Base-by-base conservation (phyloP, 2,329 filamentous ascomycete genomes). In the Verticillium albo-atrum region DNA sequence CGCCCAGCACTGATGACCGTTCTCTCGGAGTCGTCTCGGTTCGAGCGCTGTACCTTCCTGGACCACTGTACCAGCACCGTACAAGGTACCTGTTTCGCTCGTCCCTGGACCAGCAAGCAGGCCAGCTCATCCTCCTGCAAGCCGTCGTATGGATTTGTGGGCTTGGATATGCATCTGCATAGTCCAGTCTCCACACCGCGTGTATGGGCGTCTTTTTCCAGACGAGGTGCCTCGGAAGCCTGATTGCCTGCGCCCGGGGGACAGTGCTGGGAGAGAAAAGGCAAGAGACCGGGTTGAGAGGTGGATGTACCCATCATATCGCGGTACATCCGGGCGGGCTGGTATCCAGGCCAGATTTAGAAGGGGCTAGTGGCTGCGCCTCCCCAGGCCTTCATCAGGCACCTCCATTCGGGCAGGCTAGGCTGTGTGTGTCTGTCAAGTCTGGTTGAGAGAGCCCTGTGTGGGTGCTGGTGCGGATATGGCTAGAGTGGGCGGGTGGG, bases 261-360 rank as follows among this genome's bases (percentile, higher is more conserved):
- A 30, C 42, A 25, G 53, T 28, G 54, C 32, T 50, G 42, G 50
- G 58, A n/a, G 42, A 32, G 25, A 52, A 27, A 60, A 55, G 54
- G 54, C 57, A 57, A 51, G 60, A 47, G 23, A 47, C 35, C n/a
- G 17, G 55, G 37, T 34, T 32, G 54, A 55, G 10, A 52, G 60
- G 55, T 51, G 59, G 56, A 51, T 50, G 61, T 63, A 60, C 57
- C 42, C 37, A 55, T 56, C 58, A 57, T 56, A 57, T 34, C 50
- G 56, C 58, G 62, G 60, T 58, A 63, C 60, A 25, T 61, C 62
- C 51, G 60, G 54, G 51, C 54, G n/a, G 56, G 50, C n/a, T 20
- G 35, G 35, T 51, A 47, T 50, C 23, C 54, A 27, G 32, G 47
- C 56, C 42, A 50, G 70, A 75, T 70, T 75, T 74, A 75, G 74